Evolutionary conservation across 345 rosid species (phyloP).

Genomic region (Barbarea vulgaris): DNA sequence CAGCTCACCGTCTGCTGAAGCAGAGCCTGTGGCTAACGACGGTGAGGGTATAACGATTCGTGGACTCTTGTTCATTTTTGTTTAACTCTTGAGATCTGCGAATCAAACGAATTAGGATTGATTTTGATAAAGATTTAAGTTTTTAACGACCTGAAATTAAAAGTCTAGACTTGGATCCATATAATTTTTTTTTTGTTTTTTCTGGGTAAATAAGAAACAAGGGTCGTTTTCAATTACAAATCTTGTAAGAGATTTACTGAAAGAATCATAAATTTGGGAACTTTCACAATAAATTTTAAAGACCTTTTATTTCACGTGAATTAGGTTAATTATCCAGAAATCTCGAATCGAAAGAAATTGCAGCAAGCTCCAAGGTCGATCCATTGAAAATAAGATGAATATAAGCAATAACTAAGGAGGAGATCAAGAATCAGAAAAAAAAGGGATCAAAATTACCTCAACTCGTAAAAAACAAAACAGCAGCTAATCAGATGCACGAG

Average conservation of each 20-base stretch:
- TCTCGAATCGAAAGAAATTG: slow-evolving; percentile 7
- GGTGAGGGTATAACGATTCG: slow-evolving; percentile 33
- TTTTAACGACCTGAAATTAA: not conserved
- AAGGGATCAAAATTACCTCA: slow-evolving; percentile 23
- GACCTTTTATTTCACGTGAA: not conserved
- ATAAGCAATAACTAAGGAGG: not conserved
- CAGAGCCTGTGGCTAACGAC: slow-evolving; percentile 34
- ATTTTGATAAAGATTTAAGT: not conserved
- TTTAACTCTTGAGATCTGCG: slow-evolving; percentile 27
- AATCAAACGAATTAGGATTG: slow-evolving; percentile 3
- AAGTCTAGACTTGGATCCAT: too few relatives aligned
- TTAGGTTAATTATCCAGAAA: slow-evolving; percentile 22
- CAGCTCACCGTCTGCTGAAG: slow-evolving; percentile 55
- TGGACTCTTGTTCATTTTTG: slow-evolving; percentile 27
- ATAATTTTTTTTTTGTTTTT: too few relatives aligned
- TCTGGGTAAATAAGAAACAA: not conserved
- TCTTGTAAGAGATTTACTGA: slow-evolving; percentile 8
- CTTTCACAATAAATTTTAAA: slow-evolving; percentile 10
- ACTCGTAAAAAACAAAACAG: slow-evolving; percentile 3
- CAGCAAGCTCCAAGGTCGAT: slow-evolving; percentile 12
- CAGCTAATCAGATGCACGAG: slow-evolving; percentile 29
- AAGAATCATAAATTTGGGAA: not conserved
- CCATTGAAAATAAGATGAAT: not conserved
- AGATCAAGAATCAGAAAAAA: not conserved
- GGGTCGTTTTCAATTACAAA: slow-evolving; percentile 34